These are phyloP conservation scores for Irpex lacteus DNA, from an alignment of 1,284 basidiomycete genomes.

Conservation along the genomic window DNA sequence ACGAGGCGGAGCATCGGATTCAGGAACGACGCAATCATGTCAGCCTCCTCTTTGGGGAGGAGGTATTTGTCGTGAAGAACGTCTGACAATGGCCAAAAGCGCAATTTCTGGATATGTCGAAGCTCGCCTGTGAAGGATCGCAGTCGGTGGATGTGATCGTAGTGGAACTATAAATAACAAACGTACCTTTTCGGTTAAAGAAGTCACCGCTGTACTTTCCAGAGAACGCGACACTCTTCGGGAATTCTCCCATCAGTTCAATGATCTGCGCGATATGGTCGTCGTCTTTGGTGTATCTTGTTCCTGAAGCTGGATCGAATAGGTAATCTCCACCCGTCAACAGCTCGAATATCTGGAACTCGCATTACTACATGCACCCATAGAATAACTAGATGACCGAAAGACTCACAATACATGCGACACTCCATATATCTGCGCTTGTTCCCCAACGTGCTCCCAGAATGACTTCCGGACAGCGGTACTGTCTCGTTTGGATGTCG, in stretches of 20 bases:
- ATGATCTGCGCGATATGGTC: slow-evolving; percentile 99
- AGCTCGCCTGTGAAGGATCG: slow-evolving; percentile 67
- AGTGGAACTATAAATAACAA: neutral
- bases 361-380: neutral
- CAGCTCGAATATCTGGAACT: slow-evolving; percentile 78
- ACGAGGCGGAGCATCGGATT: slow-evolving; percentile 90
- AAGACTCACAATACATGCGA: slow-evolving; percentile 82
- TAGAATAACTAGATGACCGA: neutral
- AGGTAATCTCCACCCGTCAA: slow-evolving; percentile 90
- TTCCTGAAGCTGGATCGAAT: slow-evolving; percentile 80
- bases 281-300: slow-evolving; percentile 90
- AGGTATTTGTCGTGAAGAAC: slow-evolving; percentile 97
- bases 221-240: slow-evolving; percentile 80
- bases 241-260: slow-evolving; percentile 91
- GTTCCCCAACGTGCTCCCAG: slow-evolving; percentile 93
- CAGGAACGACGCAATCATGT: slow-evolving; percentile 81
- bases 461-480: slow-evolving; percentile 97
- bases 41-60: slow-evolving; percentile 83
- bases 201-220: slow-evolving; percentile 96
- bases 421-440: slow-evolving; percentile 95
- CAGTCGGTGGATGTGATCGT: slow-evolving; percentile 1
- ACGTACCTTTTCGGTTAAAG: slow-evolving; percentile 88
- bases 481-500: slow-evolving; percentile 96
- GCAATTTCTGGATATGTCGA: slow-evolving; percentile 90
- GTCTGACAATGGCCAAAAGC: slow-evolving; percentile 90